Evolutionary conservation across 257 asterid genomes (phyloP).

Genomic region (Nicotiana tabacum): DNA sequence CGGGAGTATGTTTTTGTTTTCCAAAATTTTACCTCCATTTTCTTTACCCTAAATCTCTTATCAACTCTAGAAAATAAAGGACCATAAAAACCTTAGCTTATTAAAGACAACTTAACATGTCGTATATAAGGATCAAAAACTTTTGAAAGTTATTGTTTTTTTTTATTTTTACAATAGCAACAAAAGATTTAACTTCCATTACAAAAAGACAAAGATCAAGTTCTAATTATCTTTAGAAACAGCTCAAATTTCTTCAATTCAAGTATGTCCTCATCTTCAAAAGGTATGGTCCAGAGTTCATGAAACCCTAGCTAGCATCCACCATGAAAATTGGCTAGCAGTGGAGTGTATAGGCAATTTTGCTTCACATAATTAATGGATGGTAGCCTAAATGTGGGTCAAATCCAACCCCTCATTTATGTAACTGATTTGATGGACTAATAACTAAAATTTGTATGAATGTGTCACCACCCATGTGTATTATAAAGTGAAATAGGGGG

Average conservation of each 20-base stretch:
- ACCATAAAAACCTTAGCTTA: neutral
- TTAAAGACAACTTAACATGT: neutral
- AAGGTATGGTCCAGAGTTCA: neutral
- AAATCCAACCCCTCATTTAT: neutral
- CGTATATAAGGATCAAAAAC: neutral
- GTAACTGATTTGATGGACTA: neutral
- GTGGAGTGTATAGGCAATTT: slow-evolving; percentile 1
- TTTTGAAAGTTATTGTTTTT: neutral
- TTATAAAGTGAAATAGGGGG: neutral
- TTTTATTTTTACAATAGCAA: neutral
- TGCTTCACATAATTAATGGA: neutral
- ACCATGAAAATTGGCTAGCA: neutral
- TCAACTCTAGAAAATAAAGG: neutral
- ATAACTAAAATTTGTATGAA: neutral
- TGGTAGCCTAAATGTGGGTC: slow-evolving; percentile 1
- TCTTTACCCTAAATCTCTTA: too few species aligned
- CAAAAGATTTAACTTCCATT: neutral
- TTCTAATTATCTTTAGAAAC: neutral
- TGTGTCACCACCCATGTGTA: neutral
- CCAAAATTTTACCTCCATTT: too few species aligned
- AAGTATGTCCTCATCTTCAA: slow-evolving; percentile 4
- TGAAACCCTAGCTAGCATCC: slow-evolving; percentile 14
- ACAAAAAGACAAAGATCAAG: neutral
- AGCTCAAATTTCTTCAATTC: neutral
- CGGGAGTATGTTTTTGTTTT: too few species aligned